Evolutionary conservation across 164 flowering plant genomes (phyloP).

Genomic region (Annona squamosa): DNA sequence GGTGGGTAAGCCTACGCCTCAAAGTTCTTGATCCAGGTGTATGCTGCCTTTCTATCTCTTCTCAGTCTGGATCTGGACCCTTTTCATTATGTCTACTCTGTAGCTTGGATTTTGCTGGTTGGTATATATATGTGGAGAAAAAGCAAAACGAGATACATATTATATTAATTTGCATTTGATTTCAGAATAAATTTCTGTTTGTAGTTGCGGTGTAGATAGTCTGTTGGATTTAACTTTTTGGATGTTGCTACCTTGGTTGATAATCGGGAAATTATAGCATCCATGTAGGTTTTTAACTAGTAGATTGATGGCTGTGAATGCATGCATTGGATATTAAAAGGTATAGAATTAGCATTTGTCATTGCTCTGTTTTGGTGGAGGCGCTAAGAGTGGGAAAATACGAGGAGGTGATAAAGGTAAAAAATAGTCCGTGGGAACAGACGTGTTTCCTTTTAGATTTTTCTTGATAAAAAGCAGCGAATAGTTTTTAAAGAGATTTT

Average conservation of each 20-base stretch:
- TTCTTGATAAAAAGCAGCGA: no score
- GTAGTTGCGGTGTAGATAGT: neutral
- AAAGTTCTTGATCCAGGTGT: conserved; percentile 13
- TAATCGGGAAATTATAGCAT: no score
- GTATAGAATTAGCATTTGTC: no score
- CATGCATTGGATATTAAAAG: no score
- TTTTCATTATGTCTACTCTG: neutral
- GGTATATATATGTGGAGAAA: neutral
- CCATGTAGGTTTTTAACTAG: no score
- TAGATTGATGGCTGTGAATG: no score
- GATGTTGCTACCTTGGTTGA: neutral
- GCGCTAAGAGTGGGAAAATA: no score
- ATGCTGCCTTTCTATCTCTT: neutral
- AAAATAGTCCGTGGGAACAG: no score
- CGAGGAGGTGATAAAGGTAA: no score
- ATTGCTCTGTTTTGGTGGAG: no score
- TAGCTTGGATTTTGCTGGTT: neutral
- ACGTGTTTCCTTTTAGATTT: no score
- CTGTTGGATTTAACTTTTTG: neutral
- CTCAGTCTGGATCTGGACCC: neutral
- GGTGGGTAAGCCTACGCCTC: conserved; percentile 25
- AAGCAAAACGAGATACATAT: neutral
- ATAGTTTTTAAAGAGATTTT: no score
- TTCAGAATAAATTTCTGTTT: neutral
- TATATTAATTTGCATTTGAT: neutral